A percentile compares a stretch with the other conserved stretches of the same genome.
Conservation (phyloP, 2,329 filamentous ascomycete genomes). For the Fusarium sp. region DNA sequence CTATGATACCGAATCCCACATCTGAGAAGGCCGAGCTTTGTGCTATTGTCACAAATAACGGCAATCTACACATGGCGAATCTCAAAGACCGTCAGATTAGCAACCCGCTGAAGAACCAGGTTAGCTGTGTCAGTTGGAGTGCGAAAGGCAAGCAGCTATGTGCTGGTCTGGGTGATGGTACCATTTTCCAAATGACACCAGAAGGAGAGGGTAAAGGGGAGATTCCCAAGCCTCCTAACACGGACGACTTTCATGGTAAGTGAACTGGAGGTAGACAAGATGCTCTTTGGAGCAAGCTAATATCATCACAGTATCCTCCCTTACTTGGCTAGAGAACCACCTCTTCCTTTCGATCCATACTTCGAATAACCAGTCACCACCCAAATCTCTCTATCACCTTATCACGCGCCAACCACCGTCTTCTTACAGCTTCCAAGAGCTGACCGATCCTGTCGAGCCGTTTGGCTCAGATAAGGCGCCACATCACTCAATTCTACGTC, state of each 20-base stretch:
- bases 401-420: conserved; percentile 72
- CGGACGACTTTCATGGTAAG: conserved; percentile 76
- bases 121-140: conserved; percentile 91
- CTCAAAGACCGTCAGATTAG: conserved; percentile 75
- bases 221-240: conserved; percentile 79
- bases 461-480: conserved; percentile 75
- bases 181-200: conserved; percentile 83
- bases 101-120: conserved; percentile 73
- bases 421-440: conserved; percentile 76
- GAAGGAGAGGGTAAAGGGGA: conserved; percentile 80
- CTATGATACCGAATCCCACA: conserved; percentile 83
- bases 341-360: conserved; percentile 86
- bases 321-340: conserved; percentile 90
- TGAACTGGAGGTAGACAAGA: neutral
- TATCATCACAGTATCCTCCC: conserved; percentile 71
- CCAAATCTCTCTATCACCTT: conserved; percentile 80
- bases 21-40: conserved; percentile 78
- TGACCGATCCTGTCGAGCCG: conserved; percentile 78
- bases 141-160: conserved; percentile 92
- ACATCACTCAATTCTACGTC: conserved; percentile 80
- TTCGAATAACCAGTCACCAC: conserved; percentile 66
- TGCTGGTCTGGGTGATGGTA: conserved; percentile 84
- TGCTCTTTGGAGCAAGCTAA: conserved; percentile 6
- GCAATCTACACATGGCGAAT: conserved; percentile 86
- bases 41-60: conserved; percentile 82